Evolutionary conservation across 441 rosid species (phyloP).

Genomic region (Aquilaria agallochum): DNA sequence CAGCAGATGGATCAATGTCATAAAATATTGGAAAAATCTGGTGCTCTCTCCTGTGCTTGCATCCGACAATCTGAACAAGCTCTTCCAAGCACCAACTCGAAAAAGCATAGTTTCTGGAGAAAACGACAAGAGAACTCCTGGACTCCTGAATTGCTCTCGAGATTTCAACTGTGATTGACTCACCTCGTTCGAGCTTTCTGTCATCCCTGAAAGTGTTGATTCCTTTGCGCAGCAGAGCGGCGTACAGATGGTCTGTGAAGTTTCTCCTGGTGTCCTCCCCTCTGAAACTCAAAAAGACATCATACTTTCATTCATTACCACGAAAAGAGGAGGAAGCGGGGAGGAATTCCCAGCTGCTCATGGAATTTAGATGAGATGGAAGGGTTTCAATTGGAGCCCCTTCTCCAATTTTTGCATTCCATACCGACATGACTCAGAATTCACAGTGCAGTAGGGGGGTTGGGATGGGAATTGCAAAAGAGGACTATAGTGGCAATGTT

Average conservation of each 20-base stretch:
- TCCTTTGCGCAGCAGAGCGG: background rate
- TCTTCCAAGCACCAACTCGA: conserved; percentile 16
- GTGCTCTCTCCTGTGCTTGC: background rate
- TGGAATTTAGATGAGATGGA: too few relatives aligned
- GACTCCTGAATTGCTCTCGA: conserved; percentile 25
- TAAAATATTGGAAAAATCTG: conserved; percentile 15
- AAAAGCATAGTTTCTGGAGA: too few relatives aligned
- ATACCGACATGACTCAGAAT: too few relatives aligned
- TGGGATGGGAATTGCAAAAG: too few relatives aligned
- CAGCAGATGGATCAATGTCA: conserved; percentile 13
- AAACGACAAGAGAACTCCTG: conserved; percentile 21
- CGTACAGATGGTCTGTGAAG: conserved; percentile 3
- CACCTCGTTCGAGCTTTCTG: background rate
- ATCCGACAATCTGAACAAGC: conserved; percentile 16
- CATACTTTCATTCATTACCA: background rate
- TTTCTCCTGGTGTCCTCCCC: background rate
- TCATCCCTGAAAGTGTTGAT: conserved; percentile 6
- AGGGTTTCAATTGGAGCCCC: too few relatives aligned
- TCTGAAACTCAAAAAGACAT: conserved; percentile 13
- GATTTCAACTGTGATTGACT: background rate
- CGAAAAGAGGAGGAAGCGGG: background rate
- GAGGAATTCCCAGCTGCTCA: too few relatives aligned
- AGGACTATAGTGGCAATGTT: too few relatives aligned
- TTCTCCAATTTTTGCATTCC: too few relatives aligned
- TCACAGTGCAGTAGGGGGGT: too few relatives aligned